Evolutionary conservation across 352 stramenopile genomes (phyloP), one percentile per base, ranked within the genome.

Genomic region (Phytophthora aleatoria): DNA sequence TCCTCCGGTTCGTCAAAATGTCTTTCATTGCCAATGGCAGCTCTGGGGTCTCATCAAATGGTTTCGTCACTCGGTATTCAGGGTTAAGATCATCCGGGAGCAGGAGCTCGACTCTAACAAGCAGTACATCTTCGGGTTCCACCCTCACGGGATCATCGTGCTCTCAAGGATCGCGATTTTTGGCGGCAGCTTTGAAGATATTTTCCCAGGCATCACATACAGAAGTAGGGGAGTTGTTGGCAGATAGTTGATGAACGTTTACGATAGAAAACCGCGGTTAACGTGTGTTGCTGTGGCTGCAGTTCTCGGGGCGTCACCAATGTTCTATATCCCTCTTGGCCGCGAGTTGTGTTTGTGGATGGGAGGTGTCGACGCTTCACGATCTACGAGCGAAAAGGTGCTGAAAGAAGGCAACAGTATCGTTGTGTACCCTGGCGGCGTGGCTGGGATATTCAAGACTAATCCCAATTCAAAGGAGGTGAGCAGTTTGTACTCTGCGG

Each of bases 271-370:
- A 41, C 35, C 2, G 31, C 11, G 5, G 31, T 36, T 36, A 12
- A 12, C 11, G 31, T 12, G 8, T 9, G 4, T 41, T 47, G 20
- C 20, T 20, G 20, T 20, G 20, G 20, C 20, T 20, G 20, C 20
- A 87, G 79, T 74, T n/a, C 77, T 89, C 9, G 73, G 75, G 7
- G 82, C 82, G 0, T 84, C 82, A 4, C 64, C 82, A 35, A 83
- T 91, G 71, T 91, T 82, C 45, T 85, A 79, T 50, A 68, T 91
- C 5, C 82, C 82, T 3, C 57, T 87, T 9, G 76, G 66, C 6
- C 82, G 79, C 38, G 82, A 91, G 47, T 41, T 91, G 11, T 85
- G 79, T 47, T 39, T 91, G 5, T 89, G 79, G 80, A 81, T 85
- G 49, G 63, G 61, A 27, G 67, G 70, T 1, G 76, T 85, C 13